Conservation (phyloP, 225 moss, liverwort and hornwort genomes). For the Bryoerythrophyllum caledonicum region DNA sequence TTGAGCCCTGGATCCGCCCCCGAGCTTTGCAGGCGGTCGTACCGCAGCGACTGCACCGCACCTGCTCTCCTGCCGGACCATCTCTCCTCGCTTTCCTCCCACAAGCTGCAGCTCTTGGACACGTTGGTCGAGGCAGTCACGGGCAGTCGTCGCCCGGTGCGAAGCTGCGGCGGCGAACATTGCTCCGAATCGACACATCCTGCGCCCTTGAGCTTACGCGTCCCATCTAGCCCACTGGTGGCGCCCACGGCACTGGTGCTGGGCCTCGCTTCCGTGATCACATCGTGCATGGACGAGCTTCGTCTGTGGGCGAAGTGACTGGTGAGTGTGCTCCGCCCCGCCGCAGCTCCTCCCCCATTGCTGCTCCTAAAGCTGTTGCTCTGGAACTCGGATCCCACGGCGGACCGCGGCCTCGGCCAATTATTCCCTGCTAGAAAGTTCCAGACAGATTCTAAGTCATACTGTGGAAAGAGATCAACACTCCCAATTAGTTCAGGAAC, state of each 20-base stretch:
- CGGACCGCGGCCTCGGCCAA: background rate
- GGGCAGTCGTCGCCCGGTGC: background rate
- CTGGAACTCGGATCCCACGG: background rate
- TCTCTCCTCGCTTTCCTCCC: constrained; percentile 31
- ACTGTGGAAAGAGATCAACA: too few species aligned
- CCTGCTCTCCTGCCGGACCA: background rate
- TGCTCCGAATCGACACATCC: background rate
- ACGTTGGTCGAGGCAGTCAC: background rate
- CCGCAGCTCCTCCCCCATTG: background rate
- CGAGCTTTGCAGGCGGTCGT: constrained; percentile 11
- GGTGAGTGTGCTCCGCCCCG: constrained; percentile 1
- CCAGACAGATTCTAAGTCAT: background rate
- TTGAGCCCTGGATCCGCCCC: too few species aligned
- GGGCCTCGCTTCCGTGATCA: background rate
- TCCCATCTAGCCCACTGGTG: too few species aligned
- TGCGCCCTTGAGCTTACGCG: background rate
- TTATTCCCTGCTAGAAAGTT: background rate
- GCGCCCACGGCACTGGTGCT: background rate
- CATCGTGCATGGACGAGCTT: constrained; percentile 32
- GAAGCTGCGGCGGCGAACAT: background rate
- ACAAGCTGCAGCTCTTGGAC: constrained; percentile 25
- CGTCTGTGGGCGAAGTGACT: constrained; percentile 24
- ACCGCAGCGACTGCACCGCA: constrained; percentile 24
- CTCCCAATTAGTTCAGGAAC: too few species aligned
- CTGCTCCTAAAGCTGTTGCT: background rate